Evolutionary conservation across 2,329 filamentous ascomycete genomes (phyloP).

Genomic region (Thermoascus crustaceus): DNA sequence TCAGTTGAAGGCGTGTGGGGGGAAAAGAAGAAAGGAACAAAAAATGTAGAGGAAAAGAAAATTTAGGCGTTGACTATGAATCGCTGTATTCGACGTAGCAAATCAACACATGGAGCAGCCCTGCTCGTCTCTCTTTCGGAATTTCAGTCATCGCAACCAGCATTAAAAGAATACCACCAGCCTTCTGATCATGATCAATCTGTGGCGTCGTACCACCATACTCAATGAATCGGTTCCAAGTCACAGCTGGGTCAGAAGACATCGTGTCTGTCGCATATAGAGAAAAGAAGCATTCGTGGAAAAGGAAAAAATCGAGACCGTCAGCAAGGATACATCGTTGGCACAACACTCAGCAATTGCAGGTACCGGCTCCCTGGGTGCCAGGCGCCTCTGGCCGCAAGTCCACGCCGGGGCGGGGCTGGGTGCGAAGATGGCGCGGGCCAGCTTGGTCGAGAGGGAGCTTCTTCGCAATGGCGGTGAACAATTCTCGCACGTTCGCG

Average conservation of each 20-base stretch:
- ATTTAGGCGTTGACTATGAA: background rate
- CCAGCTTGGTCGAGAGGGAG: conserved; percentile 91
- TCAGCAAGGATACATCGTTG: background rate
- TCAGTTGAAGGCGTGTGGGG: background rate
- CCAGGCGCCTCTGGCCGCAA: conserved; percentile 54
- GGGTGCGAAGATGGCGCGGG: conserved; percentile 71
- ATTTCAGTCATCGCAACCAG: background rate
- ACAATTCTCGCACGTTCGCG: conserved; percentile 90
- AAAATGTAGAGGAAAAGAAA: background rate
- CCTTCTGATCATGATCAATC: too few relatives aligned
- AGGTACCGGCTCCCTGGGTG: conserved; percentile 52
- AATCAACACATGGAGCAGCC: too few relatives aligned
- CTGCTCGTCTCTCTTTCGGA: background rate
- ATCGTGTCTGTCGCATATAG: conserved; percentile 4
- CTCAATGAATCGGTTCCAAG: too few relatives aligned
- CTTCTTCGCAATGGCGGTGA: conserved; percentile 97
- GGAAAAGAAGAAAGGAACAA: background rate
- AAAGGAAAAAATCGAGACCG: conserved; percentile 2
- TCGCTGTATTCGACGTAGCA: background rate
- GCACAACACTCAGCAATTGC: conserved; percentile 50
- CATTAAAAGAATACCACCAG: conserved; percentile 2
- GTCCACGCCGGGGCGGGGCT: conserved; percentile 57
- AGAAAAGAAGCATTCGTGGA: conserved; percentile 3
- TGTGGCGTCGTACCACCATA: background rate
- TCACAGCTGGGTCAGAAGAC: conserved; percentile 1